Evolutionary conservation across 2,329 filamentous ascomycete genomes (phyloP), one percentile per base, ranked within the genome.

Genomic region (Chrysoporthe austroafricana): DNA sequence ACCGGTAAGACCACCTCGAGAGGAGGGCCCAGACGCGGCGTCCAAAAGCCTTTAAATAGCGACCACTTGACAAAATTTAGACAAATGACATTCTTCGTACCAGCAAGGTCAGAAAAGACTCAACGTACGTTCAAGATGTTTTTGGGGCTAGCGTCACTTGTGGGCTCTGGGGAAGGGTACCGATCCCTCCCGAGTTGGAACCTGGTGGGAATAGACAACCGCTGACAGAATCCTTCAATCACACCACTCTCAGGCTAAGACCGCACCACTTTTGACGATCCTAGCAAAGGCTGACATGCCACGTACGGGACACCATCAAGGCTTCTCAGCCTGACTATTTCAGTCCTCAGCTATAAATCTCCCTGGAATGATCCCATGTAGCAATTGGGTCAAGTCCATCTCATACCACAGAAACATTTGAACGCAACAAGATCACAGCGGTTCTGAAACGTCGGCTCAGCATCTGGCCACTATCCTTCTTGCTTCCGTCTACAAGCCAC

Each of bases 221-320:
- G 61, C 67, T 69, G 64, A 69, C 61, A 36, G 57, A 52, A 69
- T 57, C 39, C 57, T 62, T 18, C 42, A 14, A 67, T 69, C 67
- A 67, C 61, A 61, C 64, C 67, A 67, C 43, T 26, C 52, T 69
- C 67, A 69, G 60, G 39, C 56, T 56, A 61, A 43, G 57, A 60
- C 34, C 57, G 57, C 2, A 66, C 58, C 62, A 68, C 48, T 9
- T 58, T 58, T 62, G 43, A 42, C 50, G 57, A 58, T 50, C 62
- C 59, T 34, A 50, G 44, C 39, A 43, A 26, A 39, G 14, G 8
- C 59, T 21, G 63, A 66, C 63, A 68, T 46, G 63, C 52, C 63
- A 68, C 66, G 36, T 32, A 44, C 42, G 54, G 13, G 43, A 46
- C 36, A 39, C 26, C 43, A 21, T 43, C 26, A 21, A 16, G 32